phyloP scores from a whole-genome alignment of 2,329 filamentous ascomycete genomes.

The Myrmaecium sp. region DNA sequence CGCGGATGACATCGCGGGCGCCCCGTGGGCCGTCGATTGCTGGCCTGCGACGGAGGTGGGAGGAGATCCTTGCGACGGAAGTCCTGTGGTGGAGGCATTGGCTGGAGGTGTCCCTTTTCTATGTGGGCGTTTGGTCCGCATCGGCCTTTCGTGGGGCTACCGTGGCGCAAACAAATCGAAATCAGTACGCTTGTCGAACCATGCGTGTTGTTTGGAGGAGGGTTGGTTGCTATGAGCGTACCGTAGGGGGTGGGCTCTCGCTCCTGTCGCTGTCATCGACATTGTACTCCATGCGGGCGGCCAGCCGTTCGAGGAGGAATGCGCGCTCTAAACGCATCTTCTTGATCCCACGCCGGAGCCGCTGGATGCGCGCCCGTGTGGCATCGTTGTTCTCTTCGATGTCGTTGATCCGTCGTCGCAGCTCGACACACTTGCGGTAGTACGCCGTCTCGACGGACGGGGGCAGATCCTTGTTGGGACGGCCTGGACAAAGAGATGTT shows the following conservation, averaged over 20 bases:
- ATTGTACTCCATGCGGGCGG: constrained; percentile 30
- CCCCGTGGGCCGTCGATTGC: too few relatives aligned
- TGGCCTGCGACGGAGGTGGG: constrained; percentile 8
- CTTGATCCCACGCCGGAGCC: constrained; percentile 70
- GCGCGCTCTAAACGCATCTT: constrained; percentile 82
- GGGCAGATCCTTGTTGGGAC: too few relatives aligned
- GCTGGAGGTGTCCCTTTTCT: constrained; percentile 24
- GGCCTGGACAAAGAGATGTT: too few relatives aligned
- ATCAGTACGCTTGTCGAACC: constrained; percentile 5
- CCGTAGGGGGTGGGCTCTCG: constrained; percentile 63
- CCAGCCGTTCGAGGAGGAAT: constrained; percentile 32
- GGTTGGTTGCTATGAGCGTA: constrained; percentile 25
- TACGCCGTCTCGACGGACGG: constrained; percentile 93
- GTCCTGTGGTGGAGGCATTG: constrained; percentile 7
- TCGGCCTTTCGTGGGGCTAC: constrained; percentile 62
- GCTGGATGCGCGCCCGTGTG: constrained; percentile 58
- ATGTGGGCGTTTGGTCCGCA: constrained; percentile 58
- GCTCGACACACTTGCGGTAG: constrained; percentile 86
- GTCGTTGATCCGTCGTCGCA: constrained; percentile 80
- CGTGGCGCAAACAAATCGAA: constrained; percentile 3
- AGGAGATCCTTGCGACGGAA: constrained; percentile 7
- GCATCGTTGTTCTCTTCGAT: constrained; percentile 85
- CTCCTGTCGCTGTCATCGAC: constrained; percentile 54
- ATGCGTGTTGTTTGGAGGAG: constrained; percentile 1
- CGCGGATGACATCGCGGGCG: constrained; percentile 18